Evolutionary conservation across 2,329 filamentous ascomycete genomes (phyloP).

Genomic region (Epichloe bromicola): DNA sequence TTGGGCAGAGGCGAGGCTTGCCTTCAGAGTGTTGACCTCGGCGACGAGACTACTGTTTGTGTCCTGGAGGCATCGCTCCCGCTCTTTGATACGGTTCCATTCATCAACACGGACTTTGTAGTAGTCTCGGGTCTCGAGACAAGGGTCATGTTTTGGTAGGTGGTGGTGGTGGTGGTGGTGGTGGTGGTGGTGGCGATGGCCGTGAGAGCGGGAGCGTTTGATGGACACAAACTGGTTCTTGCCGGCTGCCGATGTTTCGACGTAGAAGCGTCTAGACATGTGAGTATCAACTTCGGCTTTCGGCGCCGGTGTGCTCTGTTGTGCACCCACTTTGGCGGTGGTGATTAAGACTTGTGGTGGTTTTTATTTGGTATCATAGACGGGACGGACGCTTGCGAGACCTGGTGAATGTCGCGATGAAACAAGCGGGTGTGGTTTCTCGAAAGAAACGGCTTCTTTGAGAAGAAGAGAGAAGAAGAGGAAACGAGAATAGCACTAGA

Average conservation of each 20-base stretch:
- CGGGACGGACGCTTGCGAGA: not conserved
- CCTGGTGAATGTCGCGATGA: not conserved
- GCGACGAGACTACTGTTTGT: conserved; percentile 20
- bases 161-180: conserved; percentile 16
- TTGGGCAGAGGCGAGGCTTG: conserved; percentile 21
- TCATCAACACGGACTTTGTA: conserved; percentile 23
- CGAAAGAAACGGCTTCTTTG: not conserved
- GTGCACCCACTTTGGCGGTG: conserved; percentile 10
- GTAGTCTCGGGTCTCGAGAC: conserved; percentile 18
- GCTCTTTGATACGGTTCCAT: conserved; percentile 23
- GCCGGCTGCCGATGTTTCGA: conserved; percentile 23
- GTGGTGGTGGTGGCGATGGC: conserved; percentile 18
- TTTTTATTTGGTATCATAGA: not conserved
- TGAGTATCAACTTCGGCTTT: not conserved
- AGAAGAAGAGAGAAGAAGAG: not conserved
- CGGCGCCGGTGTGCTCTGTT: conserved; percentile 1
- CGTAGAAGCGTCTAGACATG: conserved; percentile 25
- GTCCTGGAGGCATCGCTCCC: conserved; percentile 23
- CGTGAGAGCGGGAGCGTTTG: conserved; percentile 26
- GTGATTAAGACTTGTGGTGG: not conserved
- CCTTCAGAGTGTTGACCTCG: conserved; percentile 22
- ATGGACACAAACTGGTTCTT: conserved; percentile 24
- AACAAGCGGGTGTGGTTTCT: not conserved
- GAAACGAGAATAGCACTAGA: not conserved
- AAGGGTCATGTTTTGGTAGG: conserved; percentile 16